Evolutionary conservation across 139 green algal genomes (phyloP).

Genomic region (Micromonas commoda): DNA sequence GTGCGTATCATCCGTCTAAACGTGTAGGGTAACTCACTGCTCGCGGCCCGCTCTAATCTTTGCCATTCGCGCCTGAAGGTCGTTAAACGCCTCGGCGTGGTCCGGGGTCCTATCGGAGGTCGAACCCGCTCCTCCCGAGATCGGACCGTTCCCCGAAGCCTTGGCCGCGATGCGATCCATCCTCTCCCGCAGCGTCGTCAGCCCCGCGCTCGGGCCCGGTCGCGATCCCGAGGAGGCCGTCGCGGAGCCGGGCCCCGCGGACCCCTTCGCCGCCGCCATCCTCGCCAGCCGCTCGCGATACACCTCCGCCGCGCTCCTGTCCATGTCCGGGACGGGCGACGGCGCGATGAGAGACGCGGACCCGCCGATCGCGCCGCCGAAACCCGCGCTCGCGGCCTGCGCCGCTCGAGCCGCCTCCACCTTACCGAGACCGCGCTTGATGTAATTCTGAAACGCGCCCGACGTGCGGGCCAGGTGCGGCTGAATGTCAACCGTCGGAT

Average conservation of each 20-base stretch:
- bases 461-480: conserved; percentile 41
- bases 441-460: conserved; percentile 49
- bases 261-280: not conserved
- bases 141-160: not conserved
- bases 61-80: too few species aligned
- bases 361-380: too few species aligned
- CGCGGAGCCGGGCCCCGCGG: too few species aligned
- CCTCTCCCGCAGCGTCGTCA: not conserved
- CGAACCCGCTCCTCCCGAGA: not conserved
- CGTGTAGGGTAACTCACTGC: too few species aligned
- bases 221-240: not conserved
- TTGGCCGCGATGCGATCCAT: not conserved
- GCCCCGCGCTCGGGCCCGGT: not conserved
- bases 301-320: conserved; percentile 3
- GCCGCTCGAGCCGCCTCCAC: conserved; percentile 16
- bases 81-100: not conserved
- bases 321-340: not conserved
- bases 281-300: conserved; percentile 9
- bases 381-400: too few species aligned
- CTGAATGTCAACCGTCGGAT: conserved; percentile 45
- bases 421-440: conserved; percentile 43
- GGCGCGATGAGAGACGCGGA: too few species aligned
- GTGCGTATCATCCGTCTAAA: too few species aligned
- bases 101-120: not conserved
- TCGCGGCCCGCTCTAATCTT: too few species aligned